Evolutionary conservation across 352 stramenopile genomes (phyloP).

Genomic region (Globisporangium solare): DNA sequence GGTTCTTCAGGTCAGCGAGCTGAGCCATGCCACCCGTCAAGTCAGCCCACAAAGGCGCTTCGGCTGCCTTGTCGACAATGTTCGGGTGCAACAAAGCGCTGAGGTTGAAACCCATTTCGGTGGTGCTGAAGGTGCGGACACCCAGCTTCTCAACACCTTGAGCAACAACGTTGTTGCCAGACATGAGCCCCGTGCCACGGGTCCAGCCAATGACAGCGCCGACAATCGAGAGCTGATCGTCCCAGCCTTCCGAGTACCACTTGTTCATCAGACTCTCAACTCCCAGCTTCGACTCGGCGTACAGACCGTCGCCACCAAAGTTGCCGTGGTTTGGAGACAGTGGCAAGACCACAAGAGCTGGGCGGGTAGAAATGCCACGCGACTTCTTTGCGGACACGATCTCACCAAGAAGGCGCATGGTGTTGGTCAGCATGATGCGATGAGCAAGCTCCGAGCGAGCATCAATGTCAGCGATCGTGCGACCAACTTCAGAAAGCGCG

Average conservation of each 20-base stretch:
- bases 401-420: conserved; percentile 73
- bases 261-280: conserved; percentile 85
- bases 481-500: conserved; percentile 72
- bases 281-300: conserved; percentile 87
- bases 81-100: conserved; percentile 75
- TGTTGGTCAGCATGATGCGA: conserved; percentile 89
- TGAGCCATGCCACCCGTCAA: conserved; percentile 78
- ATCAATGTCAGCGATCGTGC: conserved; percentile 77
- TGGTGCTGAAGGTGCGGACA: conserved; percentile 82
- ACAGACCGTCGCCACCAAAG: conserved; percentile 84
- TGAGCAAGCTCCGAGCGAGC: conserved; percentile 74
- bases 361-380: conserved; percentile 64
- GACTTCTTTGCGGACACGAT: conserved; percentile 72
- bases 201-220: conserved; percentile 88
- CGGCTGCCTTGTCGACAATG: conserved; percentile 66
- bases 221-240: conserved; percentile 79
- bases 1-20: conserved; percentile 66
- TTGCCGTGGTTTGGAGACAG: conserved; percentile 85
- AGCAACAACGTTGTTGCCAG: conserved; percentile 85
- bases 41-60: conserved; percentile 75
- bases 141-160: conserved; percentile 69
- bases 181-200: conserved; percentile 83
- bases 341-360: conserved; percentile 71
- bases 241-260: conserved; percentile 84
- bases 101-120: conserved; percentile 89